These are phyloP conservation scores for Pseudocercospora musae DNA, from an alignment of 2,329 filamentous ascomycete genomes.

Conservation along the genomic window DNA sequence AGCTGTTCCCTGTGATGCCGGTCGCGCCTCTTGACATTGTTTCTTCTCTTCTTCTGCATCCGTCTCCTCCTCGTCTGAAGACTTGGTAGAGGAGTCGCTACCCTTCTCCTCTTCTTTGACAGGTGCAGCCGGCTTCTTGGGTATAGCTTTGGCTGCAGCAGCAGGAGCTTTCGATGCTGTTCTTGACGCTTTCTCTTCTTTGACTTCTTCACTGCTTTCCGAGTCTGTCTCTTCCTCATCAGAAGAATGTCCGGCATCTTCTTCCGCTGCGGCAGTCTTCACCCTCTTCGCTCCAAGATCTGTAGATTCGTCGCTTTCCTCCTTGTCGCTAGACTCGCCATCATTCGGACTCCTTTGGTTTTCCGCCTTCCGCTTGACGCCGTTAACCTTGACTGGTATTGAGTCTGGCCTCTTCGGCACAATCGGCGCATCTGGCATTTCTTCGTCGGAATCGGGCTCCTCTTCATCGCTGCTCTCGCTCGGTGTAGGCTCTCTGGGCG, in stretches of 20 bases:
- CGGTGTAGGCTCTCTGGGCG: slow-evolving; percentile 2
- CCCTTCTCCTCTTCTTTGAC: neutral
- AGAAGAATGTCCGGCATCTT: neutral
- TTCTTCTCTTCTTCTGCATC: slow-evolving; percentile 13
- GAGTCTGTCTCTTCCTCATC: neutral
- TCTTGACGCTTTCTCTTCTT: neutral
- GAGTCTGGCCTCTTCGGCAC: slow-evolving; percentile 14
- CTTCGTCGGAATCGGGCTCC: slow-evolving; percentile 20
- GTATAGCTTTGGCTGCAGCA: neutral
- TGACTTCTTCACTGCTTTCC: neutral
- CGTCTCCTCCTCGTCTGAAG: slow-evolving; percentile 12
- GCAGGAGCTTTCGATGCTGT: neutral
- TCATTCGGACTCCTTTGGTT: slow-evolving; percentile 8
- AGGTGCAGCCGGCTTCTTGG: neutral
- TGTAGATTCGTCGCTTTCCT: slow-evolving; percentile 14
- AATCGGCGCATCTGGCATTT: slow-evolving; percentile 12
- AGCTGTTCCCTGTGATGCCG: neutral
- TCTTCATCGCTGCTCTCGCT: slow-evolving; percentile 25
- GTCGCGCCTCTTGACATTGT: neutral
- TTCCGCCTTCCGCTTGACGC: slow-evolving; percentile 31
- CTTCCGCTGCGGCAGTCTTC: slow-evolving; percentile 9
- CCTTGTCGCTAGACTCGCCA: slow-evolving; percentile 11
- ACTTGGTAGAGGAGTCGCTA: neutral
- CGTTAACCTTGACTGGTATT: slow-evolving; percentile 27
- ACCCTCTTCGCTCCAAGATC: slow-evolving; percentile 8